Conservation (phyloP, 371 early-diverging fungal genomes). For the Dichotomocladium elegans region DNA sequence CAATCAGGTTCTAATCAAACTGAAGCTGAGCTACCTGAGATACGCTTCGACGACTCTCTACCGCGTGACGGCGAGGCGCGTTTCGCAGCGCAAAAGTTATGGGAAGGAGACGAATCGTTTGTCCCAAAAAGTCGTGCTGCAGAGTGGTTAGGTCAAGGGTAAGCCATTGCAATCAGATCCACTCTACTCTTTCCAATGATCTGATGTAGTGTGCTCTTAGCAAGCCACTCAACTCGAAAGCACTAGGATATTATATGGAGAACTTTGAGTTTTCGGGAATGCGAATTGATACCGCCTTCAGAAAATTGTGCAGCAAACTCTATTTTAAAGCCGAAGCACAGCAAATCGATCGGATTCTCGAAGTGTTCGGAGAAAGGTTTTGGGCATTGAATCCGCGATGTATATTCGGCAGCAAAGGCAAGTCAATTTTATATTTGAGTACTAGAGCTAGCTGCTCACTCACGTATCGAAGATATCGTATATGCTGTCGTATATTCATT, state of each 20-base stretch:
- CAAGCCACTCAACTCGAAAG: slow-evolving; percentile 48
- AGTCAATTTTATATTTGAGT: background rate
- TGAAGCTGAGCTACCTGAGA: background rate
- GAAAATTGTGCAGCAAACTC: slow-evolving; percentile 78
- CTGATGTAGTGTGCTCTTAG: no score
- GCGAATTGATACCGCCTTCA: slow-evolving; percentile 75
- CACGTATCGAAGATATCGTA: slow-evolving; percentile 56
- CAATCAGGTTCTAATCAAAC: background rate
- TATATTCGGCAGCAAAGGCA: slow-evolving; percentile 50
- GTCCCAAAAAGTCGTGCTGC: slow-evolving; percentile 35
- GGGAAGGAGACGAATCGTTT: slow-evolving; percentile 35
- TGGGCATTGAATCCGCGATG: slow-evolving; percentile 69
- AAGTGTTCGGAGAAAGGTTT: slow-evolving; percentile 70
- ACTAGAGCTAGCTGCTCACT: background rate
- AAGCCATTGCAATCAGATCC: no score
- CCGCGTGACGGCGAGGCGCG: slow-evolving; percentile 11
- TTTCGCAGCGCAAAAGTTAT: slow-evolving; percentile 23
- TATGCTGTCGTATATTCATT: slow-evolving; percentile 86
- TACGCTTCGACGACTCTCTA: background rate
- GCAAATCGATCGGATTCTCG: slow-evolving; percentile 80
- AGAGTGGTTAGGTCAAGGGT: slow-evolving; percentile 47
- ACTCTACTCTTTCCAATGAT: no score
- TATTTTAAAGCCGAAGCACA: slow-evolving; percentile 90
- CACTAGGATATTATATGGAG: slow-evolving; percentile 67
- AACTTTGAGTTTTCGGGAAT: slow-evolving; percentile 67